These are phyloP conservation scores for Cladorrhinum samala DNA, from an alignment of 495 filamentous ascomycete species.

Conservation along the genomic window DNA sequence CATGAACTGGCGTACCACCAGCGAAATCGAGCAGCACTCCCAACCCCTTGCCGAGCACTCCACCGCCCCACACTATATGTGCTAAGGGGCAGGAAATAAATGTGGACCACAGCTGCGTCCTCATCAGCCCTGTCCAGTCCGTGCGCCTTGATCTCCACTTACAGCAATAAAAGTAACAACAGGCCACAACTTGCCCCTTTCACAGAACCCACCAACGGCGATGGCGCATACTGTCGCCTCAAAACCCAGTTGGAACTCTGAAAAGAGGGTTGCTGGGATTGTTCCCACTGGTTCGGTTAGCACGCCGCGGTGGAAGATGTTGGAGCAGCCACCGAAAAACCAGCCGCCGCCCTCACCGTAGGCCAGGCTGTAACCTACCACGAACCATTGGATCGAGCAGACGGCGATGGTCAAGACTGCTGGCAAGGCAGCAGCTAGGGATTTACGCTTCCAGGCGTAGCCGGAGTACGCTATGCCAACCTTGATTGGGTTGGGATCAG, in stretches of 20 bases:
- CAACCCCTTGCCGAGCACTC: conserved; percentile 19
- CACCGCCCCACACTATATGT: conserved; percentile 26
- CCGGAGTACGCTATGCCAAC: conserved; percentile 26
- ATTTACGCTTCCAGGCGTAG: conserved; percentile 24
- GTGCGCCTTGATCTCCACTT: not conserved
- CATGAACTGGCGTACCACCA: conserved; percentile 67
- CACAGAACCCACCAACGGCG: conserved; percentile 25
- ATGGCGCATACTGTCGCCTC: conserved; percentile 27
- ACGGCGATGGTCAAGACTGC: conserved; percentile 22
- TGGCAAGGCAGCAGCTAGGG: conserved; percentile 19
- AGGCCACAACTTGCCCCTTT: conserved; percentile 19
- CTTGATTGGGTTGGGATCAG: not conserved
- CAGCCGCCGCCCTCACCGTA: conserved; percentile 20
- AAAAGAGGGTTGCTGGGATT: conserved; percentile 24
- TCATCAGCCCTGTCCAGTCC: not conserved
- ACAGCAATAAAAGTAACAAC: conserved; percentile 20
- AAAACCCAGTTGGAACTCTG: conserved; percentile 26
- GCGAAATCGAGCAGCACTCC: conserved; percentile 26
- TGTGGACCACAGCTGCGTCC: conserved; percentile 19
- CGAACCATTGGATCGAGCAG: conserved; percentile 27
- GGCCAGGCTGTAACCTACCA: conserved; percentile 23
- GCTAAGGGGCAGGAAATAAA: conserved; percentile 25
- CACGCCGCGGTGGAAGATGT: conserved; percentile 19
- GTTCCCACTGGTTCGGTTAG: conserved; percentile 22
- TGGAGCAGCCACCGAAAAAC: conserved; percentile 22